These are phyloP conservation scores for Rachicladosporium sp. DNA, from an alignment of 2,329 filamentous ascomycete species.

Conservation along the genomic window DNA sequence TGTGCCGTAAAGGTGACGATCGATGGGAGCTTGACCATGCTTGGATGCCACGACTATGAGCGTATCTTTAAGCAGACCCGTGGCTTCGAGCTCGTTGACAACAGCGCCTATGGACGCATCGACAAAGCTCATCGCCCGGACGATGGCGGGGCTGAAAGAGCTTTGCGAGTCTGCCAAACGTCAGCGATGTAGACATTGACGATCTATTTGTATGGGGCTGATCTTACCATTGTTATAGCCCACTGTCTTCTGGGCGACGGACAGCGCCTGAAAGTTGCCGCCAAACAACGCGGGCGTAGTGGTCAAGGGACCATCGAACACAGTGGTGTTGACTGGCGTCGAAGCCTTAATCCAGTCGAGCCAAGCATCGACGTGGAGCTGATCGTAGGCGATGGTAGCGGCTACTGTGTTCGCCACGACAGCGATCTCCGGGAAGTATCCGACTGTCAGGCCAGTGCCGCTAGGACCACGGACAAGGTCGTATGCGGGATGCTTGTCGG, in stretches of 20 bases:
- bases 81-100: slow-evolving; percentile 15
- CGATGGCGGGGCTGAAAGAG: slow-evolving; percentile 13
- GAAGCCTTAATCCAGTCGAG: slow-evolving; percentile 16
- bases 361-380: slow-evolving; percentile 18
- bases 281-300: slow-evolving; percentile 16
- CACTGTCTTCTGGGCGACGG: slow-evolving; percentile 18
- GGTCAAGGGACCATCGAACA: slow-evolving; percentile 5
- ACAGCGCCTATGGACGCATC: slow-evolving; percentile 18
- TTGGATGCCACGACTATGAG: slow-evolving; percentile 19
- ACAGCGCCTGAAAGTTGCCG: slow-evolving; percentile 21
- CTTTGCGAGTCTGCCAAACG: slow-evolving; percentile 3
- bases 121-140: slow-evolving; percentile 19
- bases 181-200: too few species aligned
- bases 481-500: slow-evolving; percentile 23
- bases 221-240: slow-evolving; percentile 12
- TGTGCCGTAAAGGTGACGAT: slow-evolving; percentile 14
- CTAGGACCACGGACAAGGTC: slow-evolving; percentile 20
- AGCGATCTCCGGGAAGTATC: slow-evolving; percentile 22
- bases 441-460: slow-evolving; percentile 18
- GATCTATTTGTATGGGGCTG: too few species aligned
- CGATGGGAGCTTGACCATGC: slow-evolving; percentile 20
- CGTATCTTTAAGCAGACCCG: slow-evolving; percentile 17
- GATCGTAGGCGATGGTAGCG: slow-evolving; percentile 18
- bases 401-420: slow-evolving; percentile 10
- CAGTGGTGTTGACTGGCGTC: slow-evolving; percentile 9